A percentile compares a stretch with the other conserved stretches of the same genome.
Evolutionary conservation across 1,284 basidiomycete species (phyloP).

Genomic region (Rhodotorula mucilaginosa): DNA sequence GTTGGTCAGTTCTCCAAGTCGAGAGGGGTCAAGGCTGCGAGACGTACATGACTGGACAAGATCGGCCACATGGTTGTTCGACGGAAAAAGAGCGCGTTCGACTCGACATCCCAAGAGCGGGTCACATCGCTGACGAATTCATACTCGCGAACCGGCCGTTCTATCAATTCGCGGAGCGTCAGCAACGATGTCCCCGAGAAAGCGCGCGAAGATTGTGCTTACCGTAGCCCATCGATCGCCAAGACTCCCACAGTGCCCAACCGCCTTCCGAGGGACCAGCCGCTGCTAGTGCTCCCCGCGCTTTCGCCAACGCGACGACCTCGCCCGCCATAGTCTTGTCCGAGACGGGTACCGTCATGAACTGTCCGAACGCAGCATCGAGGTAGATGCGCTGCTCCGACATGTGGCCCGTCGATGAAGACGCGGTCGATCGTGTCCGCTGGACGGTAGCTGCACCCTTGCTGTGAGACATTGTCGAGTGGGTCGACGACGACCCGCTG

Average conservation of each 20-base stretch:
- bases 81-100: conserved; percentile 74
- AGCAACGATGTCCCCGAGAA: background rate
- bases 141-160: conserved; percentile 78
- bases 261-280: conserved; percentile 27
- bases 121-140: conserved; percentile 71
- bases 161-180: conserved; percentile 54
- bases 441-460: background rate
- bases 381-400: conserved; percentile 32
- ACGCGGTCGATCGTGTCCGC: background rate
- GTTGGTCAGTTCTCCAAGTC: background rate
- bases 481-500: background rate
- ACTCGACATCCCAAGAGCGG: conserved; percentile 75
- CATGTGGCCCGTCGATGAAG: background rate
- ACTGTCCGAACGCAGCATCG: background rate
- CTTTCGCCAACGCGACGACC: conserved; percentile 21
- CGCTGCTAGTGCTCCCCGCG: conserved; percentile 18
- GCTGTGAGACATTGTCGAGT: background rate
- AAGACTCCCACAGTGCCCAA: conserved; percentile 35
- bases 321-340: conserved; percentile 24
- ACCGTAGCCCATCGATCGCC: conserved; percentile 29
- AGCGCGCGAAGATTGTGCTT: background rate
- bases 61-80: conserved; percentile 62
- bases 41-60: conserved; percentile 61
- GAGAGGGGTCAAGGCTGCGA: conserved; percentile 29
- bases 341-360: conserved; percentile 9